A percentile compares a stretch with the other conserved stretches of the same genome.
Evolutionary conservation across 2,329 filamentous ascomycete genomes (phyloP).

Genomic region (Eutypella sp.): DNA sequence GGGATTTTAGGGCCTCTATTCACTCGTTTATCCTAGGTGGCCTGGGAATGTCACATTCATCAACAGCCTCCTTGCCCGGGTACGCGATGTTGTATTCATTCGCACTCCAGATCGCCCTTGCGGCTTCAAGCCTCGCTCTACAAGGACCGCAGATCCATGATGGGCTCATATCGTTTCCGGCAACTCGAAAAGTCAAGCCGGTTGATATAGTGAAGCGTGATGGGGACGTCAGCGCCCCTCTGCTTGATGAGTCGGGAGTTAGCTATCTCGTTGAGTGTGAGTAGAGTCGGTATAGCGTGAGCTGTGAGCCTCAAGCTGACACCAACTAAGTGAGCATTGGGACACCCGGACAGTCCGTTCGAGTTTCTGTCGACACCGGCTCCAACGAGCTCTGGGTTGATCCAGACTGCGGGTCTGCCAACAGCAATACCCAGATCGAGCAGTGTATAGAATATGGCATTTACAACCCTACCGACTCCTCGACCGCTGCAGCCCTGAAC

Average conservation of each 20-base stretch:
- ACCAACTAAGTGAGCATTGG: slow-evolving; percentile 7
- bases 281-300: neutral
- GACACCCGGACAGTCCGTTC: slow-evolving; percentile 9
- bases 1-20: no score
- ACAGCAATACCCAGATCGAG: neutral
- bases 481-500: slow-evolving; percentile 12
- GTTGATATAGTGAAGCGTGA: neutral
- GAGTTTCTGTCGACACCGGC: slow-evolving; percentile 13
- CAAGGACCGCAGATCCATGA: neutral
- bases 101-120: neutral
- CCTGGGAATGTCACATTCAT: no score
- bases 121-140: neutral
- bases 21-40: no score
- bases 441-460: neutral
- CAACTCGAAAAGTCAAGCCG: neutral
- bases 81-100: neutral
- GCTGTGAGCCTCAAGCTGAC: neutral
- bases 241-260: neutral
- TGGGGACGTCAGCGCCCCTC: slow-evolving; percentile 1
- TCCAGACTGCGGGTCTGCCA: slow-evolving; percentile 4
- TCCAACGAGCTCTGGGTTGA: slow-evolving; percentile 17
- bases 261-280: slow-evolving; percentile 3
- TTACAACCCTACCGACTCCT: slow-evolving; percentile 16
- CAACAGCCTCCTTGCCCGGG: no score
- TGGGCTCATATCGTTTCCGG: neutral